Conservation (phyloP, 306 rosid species). For the Corylus heterophylla region DNA sequence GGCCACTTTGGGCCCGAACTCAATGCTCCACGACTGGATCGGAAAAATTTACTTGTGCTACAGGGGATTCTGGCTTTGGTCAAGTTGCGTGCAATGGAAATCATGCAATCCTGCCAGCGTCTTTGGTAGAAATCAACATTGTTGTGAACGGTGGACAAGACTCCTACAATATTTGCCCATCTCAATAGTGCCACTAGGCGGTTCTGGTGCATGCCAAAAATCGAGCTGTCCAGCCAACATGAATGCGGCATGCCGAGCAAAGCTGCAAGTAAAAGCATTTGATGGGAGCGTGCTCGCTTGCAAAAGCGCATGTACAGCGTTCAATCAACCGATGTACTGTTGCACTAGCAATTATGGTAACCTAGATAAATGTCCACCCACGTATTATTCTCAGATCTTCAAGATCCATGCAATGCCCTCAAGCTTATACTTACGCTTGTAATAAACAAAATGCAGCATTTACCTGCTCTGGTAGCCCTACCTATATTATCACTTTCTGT, state of each 20-base stretch:
- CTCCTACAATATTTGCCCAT: slow-evolving; percentile 36
- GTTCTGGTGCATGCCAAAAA: too few relatives aligned
- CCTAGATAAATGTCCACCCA: slow-evolving; percentile 39
- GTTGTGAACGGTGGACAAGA: slow-evolving; percentile 32
- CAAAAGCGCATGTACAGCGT: slow-evolving; percentile 44
- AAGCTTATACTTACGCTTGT: slow-evolving; percentile 29
- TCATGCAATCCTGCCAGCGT: slow-evolving; percentile 42
- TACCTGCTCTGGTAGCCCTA: background rate
- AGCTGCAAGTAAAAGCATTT: slow-evolving; percentile 21
- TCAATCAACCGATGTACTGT: slow-evolving; percentile 35
- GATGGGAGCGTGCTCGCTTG: slow-evolving; percentile 41
- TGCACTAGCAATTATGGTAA: slow-evolving; percentile 24
- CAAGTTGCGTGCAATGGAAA: slow-evolving; percentile 34
- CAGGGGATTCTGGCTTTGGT: too few relatives aligned
- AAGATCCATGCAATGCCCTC: slow-evolving; percentile 38
- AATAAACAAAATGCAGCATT: too few relatives aligned
- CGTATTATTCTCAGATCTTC: slow-evolving; percentile 34
- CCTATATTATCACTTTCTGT: slow-evolving; percentile 43
- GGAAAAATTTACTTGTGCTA: too few relatives aligned
- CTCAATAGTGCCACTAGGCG: too few relatives aligned
- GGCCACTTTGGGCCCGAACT: too few relatives aligned
- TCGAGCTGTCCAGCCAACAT: slow-evolving; percentile 21
- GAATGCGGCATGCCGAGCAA: slow-evolving; percentile 28
- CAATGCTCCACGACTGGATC: too few relatives aligned
- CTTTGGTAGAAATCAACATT: slow-evolving; percentile 37